Base-by-base conservation (phyloP, 2,329 filamentous ascomycete genomes). In the Coniochaeta ligniaria region DNA sequence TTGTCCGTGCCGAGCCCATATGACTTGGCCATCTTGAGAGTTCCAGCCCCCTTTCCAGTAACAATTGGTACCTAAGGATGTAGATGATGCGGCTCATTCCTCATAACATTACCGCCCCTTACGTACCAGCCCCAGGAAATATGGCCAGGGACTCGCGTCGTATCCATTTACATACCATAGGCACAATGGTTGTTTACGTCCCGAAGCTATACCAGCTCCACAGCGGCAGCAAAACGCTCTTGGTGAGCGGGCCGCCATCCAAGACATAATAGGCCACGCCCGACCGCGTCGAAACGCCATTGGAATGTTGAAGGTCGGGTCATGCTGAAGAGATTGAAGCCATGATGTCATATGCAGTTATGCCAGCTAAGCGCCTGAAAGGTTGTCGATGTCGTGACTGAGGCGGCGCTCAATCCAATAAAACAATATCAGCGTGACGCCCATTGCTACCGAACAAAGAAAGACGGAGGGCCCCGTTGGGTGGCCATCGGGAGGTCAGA, bases 1-100 rank as follows among this genome's bases (percentile, higher is more conserved):
- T n/a, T n/a, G n/a, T n/a, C n/a, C 38, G 38, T 43, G 38, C 38
- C 17, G 38, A 43, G 38, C 17, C 17, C 4, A n/a, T 43, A 31
- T 9, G 28, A 5, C 28, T 31, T 31, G 5, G 28, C 28, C 28
- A 31, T 6, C 28, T 31, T 31, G 28, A 31, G 28, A 31, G 5
- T 31, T 9, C 28, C 28, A 31, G 28, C 28, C 28, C 28, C 28
- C 28, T 5, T n/a, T n/a, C 3, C 5, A 20, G n/a, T 6, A 11
- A 22, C 5, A n/a, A 20, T n/a, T n/a, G n/a, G 7, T 3, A 24
- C 20, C 24, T 14, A 11, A 22, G 8, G 9, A 24, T 52, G 24
- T 52, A 52, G 14, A 52, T 52, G 26, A 52, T 52, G 47, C 47
- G 47, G 47, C 47, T 52, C 47, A 52, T 52, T 52, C 47, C 47